Percentiles rank a stretch among this genome's conserved stretches.
Evolutionary conservation across 2,329 filamentous ascomycete genomes (phyloP).

Genomic region (Dactylella cylindrospora): DNA sequence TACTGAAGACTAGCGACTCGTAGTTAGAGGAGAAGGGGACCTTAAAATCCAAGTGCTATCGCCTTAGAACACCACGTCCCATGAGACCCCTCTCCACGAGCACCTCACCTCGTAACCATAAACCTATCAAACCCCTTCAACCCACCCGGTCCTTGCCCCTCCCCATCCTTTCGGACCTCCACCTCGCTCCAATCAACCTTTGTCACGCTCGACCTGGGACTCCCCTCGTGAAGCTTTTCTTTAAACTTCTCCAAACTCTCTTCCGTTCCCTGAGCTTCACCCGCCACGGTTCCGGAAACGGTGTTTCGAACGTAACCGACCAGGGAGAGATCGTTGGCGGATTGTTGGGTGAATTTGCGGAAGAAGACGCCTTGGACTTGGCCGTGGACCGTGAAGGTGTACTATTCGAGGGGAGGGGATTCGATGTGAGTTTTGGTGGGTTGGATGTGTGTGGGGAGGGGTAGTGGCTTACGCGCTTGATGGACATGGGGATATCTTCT

Average conservation of each 20-base stretch:
- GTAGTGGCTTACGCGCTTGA: constrained; percentile 13
- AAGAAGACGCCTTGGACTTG: constrained; percentile 41
- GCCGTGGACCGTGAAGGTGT: constrained; percentile 39
- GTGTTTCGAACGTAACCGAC: constrained; percentile 23
- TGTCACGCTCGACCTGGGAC: constrained; percentile 5
- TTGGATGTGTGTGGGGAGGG: neutral
- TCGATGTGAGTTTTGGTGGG: neutral
- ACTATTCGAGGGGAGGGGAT: neutral
- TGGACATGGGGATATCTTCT: constrained; percentile 10
- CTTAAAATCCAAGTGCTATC: too few species aligned
- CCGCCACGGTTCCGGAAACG: constrained; percentile 8
- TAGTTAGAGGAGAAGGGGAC: too few species aligned
- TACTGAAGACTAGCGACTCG: too few species aligned
- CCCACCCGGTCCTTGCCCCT: constrained; percentile 25
- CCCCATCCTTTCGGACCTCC: constrained; percentile 14
- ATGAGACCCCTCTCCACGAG: too few species aligned
- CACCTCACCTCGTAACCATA: constrained; percentile 6
- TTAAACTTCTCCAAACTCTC: constrained; percentile 26
- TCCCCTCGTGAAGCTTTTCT: constrained; percentile 17
- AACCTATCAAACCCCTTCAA: constrained; percentile 8
- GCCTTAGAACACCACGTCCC: too few species aligned
- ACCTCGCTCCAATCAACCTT: constrained; percentile 36
- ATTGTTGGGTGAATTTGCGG: constrained; percentile 24
- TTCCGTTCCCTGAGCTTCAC: constrained; percentile 21
- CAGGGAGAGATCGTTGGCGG: constrained; percentile 18